These are phyloP conservation scores for Tuber borchii DNA, from an alignment of 495 filamentous ascomycete species.

Conservation along the genomic window DNA sequence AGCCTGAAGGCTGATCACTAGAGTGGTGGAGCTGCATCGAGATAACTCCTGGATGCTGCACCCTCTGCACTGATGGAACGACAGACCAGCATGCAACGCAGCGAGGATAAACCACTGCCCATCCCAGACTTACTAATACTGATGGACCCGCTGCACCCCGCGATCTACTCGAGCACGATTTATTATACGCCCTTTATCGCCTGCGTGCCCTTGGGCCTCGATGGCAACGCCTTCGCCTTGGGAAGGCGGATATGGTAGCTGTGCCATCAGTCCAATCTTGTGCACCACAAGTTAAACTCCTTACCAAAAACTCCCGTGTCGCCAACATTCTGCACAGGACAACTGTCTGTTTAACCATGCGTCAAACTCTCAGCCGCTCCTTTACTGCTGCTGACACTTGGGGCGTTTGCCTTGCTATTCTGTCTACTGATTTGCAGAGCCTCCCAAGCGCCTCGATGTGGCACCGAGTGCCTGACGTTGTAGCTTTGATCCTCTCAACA, in stretches of 20 bases:
- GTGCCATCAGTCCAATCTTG: not conserved
- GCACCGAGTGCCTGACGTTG: not conserved
- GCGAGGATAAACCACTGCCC: not conserved
- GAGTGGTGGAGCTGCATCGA: not conserved
- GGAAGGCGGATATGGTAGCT: not conserved
- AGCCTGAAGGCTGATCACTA: not conserved
- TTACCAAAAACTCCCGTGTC: not conserved
- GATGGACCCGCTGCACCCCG: constrained; percentile 1
- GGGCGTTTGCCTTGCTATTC: not conserved
- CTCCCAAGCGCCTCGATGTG: not conserved
- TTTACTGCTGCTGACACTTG: not conserved
- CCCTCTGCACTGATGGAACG: not conserved
- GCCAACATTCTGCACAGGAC: not conserved
- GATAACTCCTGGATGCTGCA: not conserved
- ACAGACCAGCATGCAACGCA: not conserved
- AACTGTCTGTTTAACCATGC: not conserved
- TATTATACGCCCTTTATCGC: not conserved
- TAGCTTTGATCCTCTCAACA: not conserved
- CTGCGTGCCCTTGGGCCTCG: not conserved
- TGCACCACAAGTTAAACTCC: not conserved
- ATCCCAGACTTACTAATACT: not conserved
- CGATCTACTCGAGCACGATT: not conserved
- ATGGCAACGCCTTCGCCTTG: not conserved
- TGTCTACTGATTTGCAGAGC: constrained; percentile 1
- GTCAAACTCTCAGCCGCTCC: not conserved